Percentiles rank a stretch among this genome's conserved stretches.
These are phyloP conservation scores for Lotmaria passim DNA, from an alignment of 208 protist species.

Conservation along the genomic window DNA sequence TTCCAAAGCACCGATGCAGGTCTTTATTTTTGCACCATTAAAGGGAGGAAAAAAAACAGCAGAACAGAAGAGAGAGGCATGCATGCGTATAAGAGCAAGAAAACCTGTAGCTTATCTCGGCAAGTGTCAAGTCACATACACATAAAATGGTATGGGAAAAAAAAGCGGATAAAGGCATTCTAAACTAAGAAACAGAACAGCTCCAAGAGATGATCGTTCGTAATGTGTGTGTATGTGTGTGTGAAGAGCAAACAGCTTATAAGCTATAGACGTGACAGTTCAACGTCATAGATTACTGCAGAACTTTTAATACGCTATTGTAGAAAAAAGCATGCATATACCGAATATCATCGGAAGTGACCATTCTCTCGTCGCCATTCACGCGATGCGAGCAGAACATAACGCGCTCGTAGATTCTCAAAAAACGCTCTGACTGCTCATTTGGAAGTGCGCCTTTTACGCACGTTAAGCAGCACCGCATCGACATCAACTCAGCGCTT, in stretches of 20 bases:
- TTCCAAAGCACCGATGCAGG: too few relatives aligned
- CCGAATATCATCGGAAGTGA: constrained; percentile 86
- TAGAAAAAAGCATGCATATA: constrained; percentile 91
- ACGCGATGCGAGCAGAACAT: constrained; percentile 75
- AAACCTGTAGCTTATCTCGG: neutral
- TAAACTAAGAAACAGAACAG: too few relatives aligned
- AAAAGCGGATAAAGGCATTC: neutral
- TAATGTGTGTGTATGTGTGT: neutral
- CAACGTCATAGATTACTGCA: constrained; percentile 43
- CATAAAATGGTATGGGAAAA: too few relatives aligned
- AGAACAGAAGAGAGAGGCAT: constrained; percentile 15
- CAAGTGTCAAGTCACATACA: too few relatives aligned
- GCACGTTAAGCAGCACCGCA: constrained; percentile 86
- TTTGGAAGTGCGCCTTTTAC: constrained; percentile 69
- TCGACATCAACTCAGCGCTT: constrained; percentile 77
- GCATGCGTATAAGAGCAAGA: neutral
- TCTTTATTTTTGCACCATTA: too few relatives aligned
- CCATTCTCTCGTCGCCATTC: constrained; percentile 51
- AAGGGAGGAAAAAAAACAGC: constrained; percentile 19
- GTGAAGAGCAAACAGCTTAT: neutral
- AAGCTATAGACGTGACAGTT: neutral
- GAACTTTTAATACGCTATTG: constrained; percentile 79
- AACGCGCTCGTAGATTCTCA: constrained; percentile 80
- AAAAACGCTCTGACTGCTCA: constrained; percentile 69
- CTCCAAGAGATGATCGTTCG: neutral